Evolutionary conservation across 164 flowering plant species (phyloP).

Genomic region (Protea cynaroides): DNA sequence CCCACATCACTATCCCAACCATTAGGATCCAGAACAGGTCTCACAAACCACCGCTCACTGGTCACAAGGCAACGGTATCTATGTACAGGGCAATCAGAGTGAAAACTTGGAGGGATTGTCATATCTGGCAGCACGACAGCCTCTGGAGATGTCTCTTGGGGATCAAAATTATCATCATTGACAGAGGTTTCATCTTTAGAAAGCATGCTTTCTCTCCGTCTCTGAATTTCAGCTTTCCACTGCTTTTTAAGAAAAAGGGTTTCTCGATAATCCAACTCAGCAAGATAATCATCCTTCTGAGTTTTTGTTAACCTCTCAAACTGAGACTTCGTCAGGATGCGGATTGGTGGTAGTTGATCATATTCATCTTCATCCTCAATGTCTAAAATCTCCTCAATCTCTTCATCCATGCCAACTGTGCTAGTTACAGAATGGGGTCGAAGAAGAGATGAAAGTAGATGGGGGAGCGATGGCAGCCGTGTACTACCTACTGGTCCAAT

Average conservation of each 20-base stretch:
- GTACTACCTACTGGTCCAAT: slow-evolving; percentile 39
- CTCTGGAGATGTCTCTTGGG: slow-evolving; percentile 40
- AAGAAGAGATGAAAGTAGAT: slow-evolving; percentile 81
- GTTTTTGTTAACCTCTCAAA: slow-evolving; percentile 48
- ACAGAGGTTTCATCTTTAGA: slow-evolving; percentile 17
- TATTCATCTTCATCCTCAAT: slow-evolving; percentile 73
- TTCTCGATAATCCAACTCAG: slow-evolving; percentile 89
- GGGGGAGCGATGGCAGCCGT: slow-evolving; percentile 79
- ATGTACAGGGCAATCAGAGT: slow-evolving; percentile 60
- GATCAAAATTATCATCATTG: slow-evolving; percentile 32
- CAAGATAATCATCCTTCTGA: slow-evolving; percentile 79
- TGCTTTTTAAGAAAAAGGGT: slow-evolving; percentile 85
- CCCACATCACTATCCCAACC: slow-evolving; percentile 99
- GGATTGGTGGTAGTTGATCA: slow-evolving; percentile 83
- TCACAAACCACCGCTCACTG: slow-evolving; percentile 59
- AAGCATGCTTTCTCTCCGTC: slow-evolving; percentile 28
- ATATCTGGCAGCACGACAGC: slow-evolving; percentile 66
- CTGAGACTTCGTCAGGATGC: slow-evolving; percentile 65
- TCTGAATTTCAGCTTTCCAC: slow-evolving; percentile 49
- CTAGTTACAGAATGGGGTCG: slow-evolving; percentile 36
- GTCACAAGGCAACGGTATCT: slow-evolving; percentile 73
- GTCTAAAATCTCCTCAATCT: slow-evolving; percentile 41
- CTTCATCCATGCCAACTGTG: slow-evolving; percentile 28
- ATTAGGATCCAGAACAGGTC: slow-evolving; percentile 87
- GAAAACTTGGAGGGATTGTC: slow-evolving; percentile 78